A percentile compares a stretch with the other conserved stretches of the same genome.
Evolutionary conservation across 2,329 filamentous ascomycete species (phyloP).

Genomic region (Diplodia corticola): DNA sequence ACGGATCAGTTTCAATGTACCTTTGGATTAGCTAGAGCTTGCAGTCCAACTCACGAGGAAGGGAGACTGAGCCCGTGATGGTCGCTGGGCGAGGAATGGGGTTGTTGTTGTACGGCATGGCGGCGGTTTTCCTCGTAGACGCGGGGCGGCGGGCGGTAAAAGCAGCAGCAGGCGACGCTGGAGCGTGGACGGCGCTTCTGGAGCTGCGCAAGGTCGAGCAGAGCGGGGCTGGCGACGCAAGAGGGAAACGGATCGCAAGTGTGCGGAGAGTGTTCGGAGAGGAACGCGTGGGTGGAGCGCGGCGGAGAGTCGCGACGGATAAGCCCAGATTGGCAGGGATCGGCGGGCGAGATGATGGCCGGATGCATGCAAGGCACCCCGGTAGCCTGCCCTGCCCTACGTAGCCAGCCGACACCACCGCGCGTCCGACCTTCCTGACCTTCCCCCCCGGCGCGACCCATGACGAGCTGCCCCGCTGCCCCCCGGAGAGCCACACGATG

Average conservation of each 20-base stretch:
- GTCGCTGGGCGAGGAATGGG: conserved; percentile 79
- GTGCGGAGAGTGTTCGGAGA: not conserved
- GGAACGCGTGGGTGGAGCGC: conserved; percentile 11
- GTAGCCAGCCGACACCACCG: conserved; percentile 4
- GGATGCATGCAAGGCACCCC: conserved; percentile 16
- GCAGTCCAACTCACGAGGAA: conserved; percentile 67
- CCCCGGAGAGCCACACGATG: conserved; percentile 34
- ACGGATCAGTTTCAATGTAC: not conserved
- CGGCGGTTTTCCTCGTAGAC: conserved; percentile 23
- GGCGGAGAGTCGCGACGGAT: conserved; percentile 16
- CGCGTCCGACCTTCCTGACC: not conserved
- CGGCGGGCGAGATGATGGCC: conserved; percentile 7
- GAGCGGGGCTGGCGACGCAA: not conserved
- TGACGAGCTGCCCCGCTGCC: conserved; percentile 10
- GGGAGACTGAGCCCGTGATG: conserved; percentile 78
- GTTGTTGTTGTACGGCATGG: conserved; percentile 88
- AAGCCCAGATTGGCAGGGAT: conserved; percentile 4
- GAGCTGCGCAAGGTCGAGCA: not conserved
- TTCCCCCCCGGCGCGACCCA: conserved; percentile 9
- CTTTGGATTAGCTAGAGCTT: not conserved
- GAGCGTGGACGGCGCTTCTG: not conserved
- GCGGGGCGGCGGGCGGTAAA: not conserved
- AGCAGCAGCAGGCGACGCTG: not conserved
- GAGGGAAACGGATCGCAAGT: not conserved
- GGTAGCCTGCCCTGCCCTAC: conserved; percentile 6